Conservation (phyloP, 2,329 filamentous ascomycete genomes). For the Xylaria sp. region DNA sequence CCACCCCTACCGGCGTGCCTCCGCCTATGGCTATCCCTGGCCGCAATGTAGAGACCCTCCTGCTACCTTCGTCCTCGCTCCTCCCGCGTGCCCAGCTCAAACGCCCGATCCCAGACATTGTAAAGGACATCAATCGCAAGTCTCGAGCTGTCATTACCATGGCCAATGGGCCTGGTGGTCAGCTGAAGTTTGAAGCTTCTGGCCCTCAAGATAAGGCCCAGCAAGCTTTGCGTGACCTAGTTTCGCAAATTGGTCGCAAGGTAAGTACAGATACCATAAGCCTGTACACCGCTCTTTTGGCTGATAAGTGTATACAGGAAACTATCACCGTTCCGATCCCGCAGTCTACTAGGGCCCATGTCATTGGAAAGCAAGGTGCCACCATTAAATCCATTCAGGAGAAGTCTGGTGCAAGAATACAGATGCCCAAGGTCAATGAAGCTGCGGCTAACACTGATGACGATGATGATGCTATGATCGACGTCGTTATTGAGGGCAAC, state of each 20-base stretch:
- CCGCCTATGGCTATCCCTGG: conserved; percentile 81
- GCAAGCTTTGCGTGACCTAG: conserved; percentile 88
- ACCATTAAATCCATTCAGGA: conserved; percentile 92
- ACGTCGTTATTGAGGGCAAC: conserved; percentile 92
- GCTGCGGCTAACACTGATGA: conserved; percentile 64
- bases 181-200: conserved; percentile 83
- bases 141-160: conserved; percentile 88
- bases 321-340: conserved; percentile 83
- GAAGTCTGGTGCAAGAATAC: conserved; percentile 88
- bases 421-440: conserved; percentile 85
- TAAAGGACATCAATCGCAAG: conserved; percentile 92
- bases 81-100: conserved; percentile 81
- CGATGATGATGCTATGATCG: conserved; percentile 85
- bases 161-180: conserved; percentile 76
- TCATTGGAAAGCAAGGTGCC: conserved; percentile 91
- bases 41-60: conserved; percentile 80
- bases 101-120: conserved; percentile 83
- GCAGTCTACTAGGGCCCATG: conserved; percentile 82
- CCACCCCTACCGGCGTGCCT: conserved; percentile 58
- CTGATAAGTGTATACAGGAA: conserved; percentile 51
- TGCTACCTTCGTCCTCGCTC: conserved; percentile 79
- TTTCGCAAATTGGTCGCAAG: conserved; percentile 87
- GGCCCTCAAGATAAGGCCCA: conserved; percentile 86
- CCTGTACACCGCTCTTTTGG: neutral
- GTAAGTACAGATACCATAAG: conserved; percentile 60